Base-by-base conservation (phyloP, 2,329 filamentous ascomycete genomes). In the Neocatenulostroma microsporum region DNA sequence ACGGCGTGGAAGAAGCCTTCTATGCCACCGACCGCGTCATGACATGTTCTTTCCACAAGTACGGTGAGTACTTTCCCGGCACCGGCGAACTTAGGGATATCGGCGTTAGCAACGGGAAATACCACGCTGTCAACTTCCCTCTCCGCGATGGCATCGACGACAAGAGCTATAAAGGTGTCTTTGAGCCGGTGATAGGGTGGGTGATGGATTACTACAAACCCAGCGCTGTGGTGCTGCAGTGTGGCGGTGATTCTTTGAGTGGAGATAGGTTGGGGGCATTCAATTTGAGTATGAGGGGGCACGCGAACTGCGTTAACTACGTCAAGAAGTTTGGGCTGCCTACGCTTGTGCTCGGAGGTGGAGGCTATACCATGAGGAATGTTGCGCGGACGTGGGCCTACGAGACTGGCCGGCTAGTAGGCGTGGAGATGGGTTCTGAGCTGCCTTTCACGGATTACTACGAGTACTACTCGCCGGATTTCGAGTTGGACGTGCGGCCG, bases 361-460 rank as follows among this genome's bases (percentile, higher is more conserved):
- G 78, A 48, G 78, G 78, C 25, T 82, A 82, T 52, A 82, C 78
- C 1, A 82, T 82, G 76, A 69, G 78, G 36, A 82, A 82, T 64
- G 49, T 72, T 15, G 68, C 68, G 11, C 69, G 77, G 32, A 80
- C 77, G 1, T 80, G 74, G 76, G 68, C 68, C 15, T 75, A 69
- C 50, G 66, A 95, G 76, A 72, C 69, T 1, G 89, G 89, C 47
- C 74, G 87, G 40, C 73, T 96, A 7, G 84, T 95, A 14, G 84
- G 84, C 19, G 78, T 88, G 42, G 74, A 84, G 20, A 84, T 96
- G 73, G 73, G 78, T 9, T 73, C 82, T 4, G 80, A 84, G n/a
- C 71, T 96, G 26, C 89, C 89, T 1, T 96, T 87, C 62, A 96
- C 94, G 46, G 89, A 96, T 67, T 96, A 96, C 62, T 96, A 96